Evolutionary conservation across 2,329 filamentous ascomycete genomes (phyloP).

Genomic region (Verticillium isaacii): DNA sequence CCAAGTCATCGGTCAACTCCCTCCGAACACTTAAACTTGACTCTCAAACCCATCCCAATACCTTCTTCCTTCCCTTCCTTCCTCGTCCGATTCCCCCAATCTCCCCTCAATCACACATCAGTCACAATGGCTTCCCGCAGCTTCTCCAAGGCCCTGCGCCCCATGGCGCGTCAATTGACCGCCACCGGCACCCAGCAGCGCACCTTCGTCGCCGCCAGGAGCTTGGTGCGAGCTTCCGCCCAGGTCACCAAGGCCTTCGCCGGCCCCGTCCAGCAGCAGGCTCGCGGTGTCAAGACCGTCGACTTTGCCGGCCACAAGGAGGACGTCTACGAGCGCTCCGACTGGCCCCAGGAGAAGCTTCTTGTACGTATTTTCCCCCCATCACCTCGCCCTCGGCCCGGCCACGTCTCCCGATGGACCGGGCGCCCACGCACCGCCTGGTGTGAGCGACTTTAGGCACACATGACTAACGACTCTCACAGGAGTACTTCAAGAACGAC

Average conservation of each 20-base stretch:
- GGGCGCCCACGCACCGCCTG: not conserved
- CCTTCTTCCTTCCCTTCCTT: constrained; percentile 8
- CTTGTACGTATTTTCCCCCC: constrained; percentile 45
- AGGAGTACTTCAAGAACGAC: constrained; percentile 99
- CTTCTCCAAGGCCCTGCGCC: constrained; percentile 64
- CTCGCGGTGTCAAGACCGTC: constrained; percentile 94
- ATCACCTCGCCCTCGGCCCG: not conserved
- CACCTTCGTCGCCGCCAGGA: constrained; percentile 57
- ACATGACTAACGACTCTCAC: constrained; percentile 10
- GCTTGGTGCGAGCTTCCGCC: constrained; percentile 49
- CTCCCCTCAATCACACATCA: constrained; percentile 23
- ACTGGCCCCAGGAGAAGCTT: constrained; percentile 99
- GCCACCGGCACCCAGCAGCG: constrained; percentile 57
- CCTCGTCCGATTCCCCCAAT: constrained; percentile 17
- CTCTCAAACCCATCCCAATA: constrained; percentile 10
- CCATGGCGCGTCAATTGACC: constrained; percentile 59
- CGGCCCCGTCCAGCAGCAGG: constrained; percentile 60
- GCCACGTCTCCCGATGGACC: not conserved
- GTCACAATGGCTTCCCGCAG: constrained; percentile 72
- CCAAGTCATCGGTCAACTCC: constrained; percentile 11
- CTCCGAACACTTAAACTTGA: constrained; percentile 7
- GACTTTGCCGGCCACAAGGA: constrained; percentile 97
- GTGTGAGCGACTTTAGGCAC: not conserved
- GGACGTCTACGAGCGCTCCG: constrained; percentile 92
- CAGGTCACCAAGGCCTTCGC: constrained; percentile 31